Conservation (phyloP, 1,284 basidiomycete species). For the Macrocystidia cucumis region DNA sequence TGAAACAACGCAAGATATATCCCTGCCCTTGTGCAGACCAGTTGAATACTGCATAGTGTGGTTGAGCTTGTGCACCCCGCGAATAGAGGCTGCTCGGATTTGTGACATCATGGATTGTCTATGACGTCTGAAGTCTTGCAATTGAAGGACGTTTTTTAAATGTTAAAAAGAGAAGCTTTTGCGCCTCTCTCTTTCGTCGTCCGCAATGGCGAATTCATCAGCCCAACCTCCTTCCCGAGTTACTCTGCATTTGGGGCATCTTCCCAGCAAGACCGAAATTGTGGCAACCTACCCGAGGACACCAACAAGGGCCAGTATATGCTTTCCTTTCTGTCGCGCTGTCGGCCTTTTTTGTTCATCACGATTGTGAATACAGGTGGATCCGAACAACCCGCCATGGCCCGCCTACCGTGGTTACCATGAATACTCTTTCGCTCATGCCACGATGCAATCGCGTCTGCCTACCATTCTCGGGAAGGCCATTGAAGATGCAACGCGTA, state of each 20-base stretch:
- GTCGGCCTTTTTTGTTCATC: background rate
- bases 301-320: conserved; percentile 50
- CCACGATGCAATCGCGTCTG: conserved; percentile 89
- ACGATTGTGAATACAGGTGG: conserved; percentile 38
- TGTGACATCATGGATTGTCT: too few relatives aligned
- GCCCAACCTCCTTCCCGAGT: conserved; percentile 45
- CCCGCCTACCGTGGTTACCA: conserved; percentile 94
- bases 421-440: conserved; percentile 92
- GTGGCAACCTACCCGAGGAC: conserved; percentile 65
- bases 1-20: too few relatives aligned
- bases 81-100: too few relatives aligned
- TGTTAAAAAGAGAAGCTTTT: too few relatives aligned
- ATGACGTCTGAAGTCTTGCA: too few relatives aligned
- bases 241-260: conserved; percentile 61
- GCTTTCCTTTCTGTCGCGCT: background rate
- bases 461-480: conserved; percentile 96
- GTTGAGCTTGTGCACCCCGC: too few relatives aligned
- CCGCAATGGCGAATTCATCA: conserved; percentile 15
- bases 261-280: conserved; percentile 64
- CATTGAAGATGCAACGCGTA: conserved; percentile 88
- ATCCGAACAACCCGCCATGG: conserved; percentile 97
- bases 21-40: too few relatives aligned
- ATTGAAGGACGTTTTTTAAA: too few relatives aligned
- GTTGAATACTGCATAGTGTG: too few relatives aligned
- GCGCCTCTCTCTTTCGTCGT: too few relatives aligned